Evolutionary conservation across 495 filamentous ascomycete species (phyloP), one percentile per base, ranked within the genome.

Genomic region (Penicillium samsonianum): DNA sequence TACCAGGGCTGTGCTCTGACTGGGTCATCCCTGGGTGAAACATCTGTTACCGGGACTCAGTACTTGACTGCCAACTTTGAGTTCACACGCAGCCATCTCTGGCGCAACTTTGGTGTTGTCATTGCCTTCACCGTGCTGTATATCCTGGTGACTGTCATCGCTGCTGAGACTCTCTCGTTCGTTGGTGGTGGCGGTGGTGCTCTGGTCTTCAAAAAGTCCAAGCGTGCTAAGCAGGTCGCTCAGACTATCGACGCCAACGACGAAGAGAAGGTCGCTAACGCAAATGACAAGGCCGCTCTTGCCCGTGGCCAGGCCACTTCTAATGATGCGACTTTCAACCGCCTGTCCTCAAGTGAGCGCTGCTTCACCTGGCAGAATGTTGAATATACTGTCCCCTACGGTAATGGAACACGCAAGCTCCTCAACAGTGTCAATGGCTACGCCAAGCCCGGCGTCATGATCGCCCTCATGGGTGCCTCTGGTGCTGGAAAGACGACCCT

Each of bases 401-500:
- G 85, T 40, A 87, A 87, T 43, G 87, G 85, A 52, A 81, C 87
- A 22, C 76, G 79, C 20, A 86, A 90, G 65, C 75, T 95, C 11
- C 80, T 95, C 35, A 86, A 92, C 63, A 75, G 79, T 10, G 81
- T 94, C 49, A 82, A 80, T 47, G 90, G 90, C 2, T 93, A 85
- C 66, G 90, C 85, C 19, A 92, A 90, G 69, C 90, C 91, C 1
- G 90, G 91, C 17, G 73, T 87, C 17, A 84, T 95, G 80, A 86
- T 89, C 42, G 90, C 90, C 5, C 70, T 93, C 22, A 90, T 95
- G 81, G 91, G 91, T 45, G 90, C 89, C 17, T 90, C 87, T 10
- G 91, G 91, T 46, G 91, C 91, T 19, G 91, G 90, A 31, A 92
- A 92, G 73, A 90, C 88, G 0, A 92, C 89, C 0, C 67, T 92